phyloP scores from a whole-genome alignment of 2,329 filamentous ascomycete genomes.

The Pestalotiopsis sp. region DNA sequence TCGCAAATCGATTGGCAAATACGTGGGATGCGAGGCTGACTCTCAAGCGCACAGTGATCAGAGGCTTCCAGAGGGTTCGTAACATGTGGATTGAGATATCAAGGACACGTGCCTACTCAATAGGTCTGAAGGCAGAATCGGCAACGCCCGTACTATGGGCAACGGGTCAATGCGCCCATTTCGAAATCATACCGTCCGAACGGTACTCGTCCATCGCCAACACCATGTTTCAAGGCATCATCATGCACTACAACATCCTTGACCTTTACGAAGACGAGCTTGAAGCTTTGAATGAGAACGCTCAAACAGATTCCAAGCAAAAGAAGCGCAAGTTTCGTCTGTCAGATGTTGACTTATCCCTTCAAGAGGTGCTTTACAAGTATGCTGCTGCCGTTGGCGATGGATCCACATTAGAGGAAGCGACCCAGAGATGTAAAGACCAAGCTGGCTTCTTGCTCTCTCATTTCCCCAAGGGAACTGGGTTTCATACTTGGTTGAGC shows the following conservation, averaged over 20 bases:
- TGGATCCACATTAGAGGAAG: conserved; percentile 51
- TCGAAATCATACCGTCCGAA: conserved; percentile 60
- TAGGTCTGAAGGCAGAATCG: conserved; percentile 50
- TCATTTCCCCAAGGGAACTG: conserved; percentile 51
- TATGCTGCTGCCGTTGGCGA: conserved; percentile 55
- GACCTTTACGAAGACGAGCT: conserved; percentile 51
- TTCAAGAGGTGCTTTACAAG: conserved; percentile 37
- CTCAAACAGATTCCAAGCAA: conserved; percentile 34
- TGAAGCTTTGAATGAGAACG: conserved; percentile 29
- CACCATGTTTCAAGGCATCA: conserved; percentile 63
- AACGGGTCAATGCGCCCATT: conserved; percentile 65
- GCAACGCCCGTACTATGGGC: conserved; percentile 63
- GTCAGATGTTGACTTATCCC: conserved; percentile 25
- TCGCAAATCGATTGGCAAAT: neutral
- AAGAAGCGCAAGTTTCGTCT: conserved; percentile 15
- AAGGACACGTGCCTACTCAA: conserved; percentile 50
- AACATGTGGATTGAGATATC: conserved; percentile 53
- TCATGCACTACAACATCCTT: conserved; percentile 62
- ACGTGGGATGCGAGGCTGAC: neutral
- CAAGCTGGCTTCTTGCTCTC: conserved; percentile 53
- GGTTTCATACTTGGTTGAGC: conserved; percentile 50
- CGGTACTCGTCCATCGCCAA: conserved; percentile 57
- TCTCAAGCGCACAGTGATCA: conserved; percentile 29
- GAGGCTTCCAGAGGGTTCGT: conserved; percentile 27
- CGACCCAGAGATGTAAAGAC: conserved; percentile 43